phyloP scores from a whole-genome alignment of 1,139 yeast genomes.

The Magnusiomyces fungicola region DNA sequence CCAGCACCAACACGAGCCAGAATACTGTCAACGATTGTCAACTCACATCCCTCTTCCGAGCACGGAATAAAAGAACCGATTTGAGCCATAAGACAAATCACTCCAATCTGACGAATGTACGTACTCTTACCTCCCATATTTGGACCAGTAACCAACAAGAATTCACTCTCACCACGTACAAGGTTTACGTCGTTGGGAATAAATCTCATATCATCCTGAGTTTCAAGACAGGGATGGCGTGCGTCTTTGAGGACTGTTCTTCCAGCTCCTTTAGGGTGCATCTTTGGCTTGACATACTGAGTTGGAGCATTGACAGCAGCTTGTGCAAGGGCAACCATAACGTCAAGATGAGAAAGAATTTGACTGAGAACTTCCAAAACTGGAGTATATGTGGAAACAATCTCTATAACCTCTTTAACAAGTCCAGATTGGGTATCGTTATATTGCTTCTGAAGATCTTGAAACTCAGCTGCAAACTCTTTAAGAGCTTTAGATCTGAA shows the following conservation, averaged over 20 bases:
- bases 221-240: slow-evolving; percentile 91
- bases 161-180: slow-evolving; percentile 47
- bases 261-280: slow-evolving; percentile 49
- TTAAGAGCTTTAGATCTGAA: slow-evolving; percentile 68
- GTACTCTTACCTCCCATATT: slow-evolving; percentile 99
- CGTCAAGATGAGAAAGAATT: slow-evolving; percentile 70
- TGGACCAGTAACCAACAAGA: slow-evolving; percentile 89
- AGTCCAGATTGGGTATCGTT: slow-evolving; percentile 66
- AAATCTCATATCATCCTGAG: slow-evolving; percentile 79
- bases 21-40: slow-evolving; percentile 82
- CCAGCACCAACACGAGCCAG: slow-evolving; percentile 98
- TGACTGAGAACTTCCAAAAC: slow-evolving; percentile 62
- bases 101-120: slow-evolving; percentile 86
- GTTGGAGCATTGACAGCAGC: slow-evolving; percentile 77
- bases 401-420: slow-evolving; percentile 72
- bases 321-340: slow-evolving; percentile 76
- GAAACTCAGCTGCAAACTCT: slow-evolving; percentile 52
- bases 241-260: slow-evolving; percentile 57
- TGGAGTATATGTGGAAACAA: slow-evolving; percentile 73
- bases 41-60: slow-evolving; percentile 46
- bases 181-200: slow-evolving; percentile 78
- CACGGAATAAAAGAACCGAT: slow-evolving; percentile 90
- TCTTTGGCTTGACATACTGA: slow-evolving; percentile 67
- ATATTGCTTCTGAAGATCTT: slow-evolving; percentile 56
- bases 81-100: slow-evolving; percentile 82